These are phyloP conservation scores for Skeletonema menzelii DNA, from an alignment of 108 stramenopile species.

Conservation along the genomic window DNA sequence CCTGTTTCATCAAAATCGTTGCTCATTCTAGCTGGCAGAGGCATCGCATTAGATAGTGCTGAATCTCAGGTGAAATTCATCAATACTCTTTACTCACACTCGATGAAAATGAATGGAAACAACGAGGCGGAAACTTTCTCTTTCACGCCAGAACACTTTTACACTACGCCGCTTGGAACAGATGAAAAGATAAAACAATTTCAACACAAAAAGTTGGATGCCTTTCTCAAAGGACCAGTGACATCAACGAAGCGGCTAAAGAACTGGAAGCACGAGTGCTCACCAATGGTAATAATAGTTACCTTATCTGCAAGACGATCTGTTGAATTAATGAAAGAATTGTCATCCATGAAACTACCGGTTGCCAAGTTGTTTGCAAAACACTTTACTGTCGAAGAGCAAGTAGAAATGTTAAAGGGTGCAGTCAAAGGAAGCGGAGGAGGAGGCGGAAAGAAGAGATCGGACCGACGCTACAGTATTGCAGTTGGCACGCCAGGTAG, in stretches of 20 bases:
- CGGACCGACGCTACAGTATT: constrained; percentile 47
- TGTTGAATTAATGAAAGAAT: constrained; percentile 71
- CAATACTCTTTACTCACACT: constrained; percentile 40
- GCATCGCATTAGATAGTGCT: constrained; percentile 32
- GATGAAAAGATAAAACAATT: constrained; percentile 13
- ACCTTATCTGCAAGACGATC: constrained; percentile 81
- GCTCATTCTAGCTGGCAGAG: constrained; percentile 52
- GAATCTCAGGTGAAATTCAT: constrained; percentile 38
- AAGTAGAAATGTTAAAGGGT: constrained; percentile 50
- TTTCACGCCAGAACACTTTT: constrained; percentile 24
- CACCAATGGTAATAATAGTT: constrained; percentile 68
- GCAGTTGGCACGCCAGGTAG: constrained; percentile 87
- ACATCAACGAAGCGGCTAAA: constrained; percentile 67
- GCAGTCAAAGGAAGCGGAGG: background rate
- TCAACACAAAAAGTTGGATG: constrained; percentile 19
- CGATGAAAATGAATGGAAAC: constrained; percentile 17
- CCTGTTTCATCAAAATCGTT: constrained; percentile 32
- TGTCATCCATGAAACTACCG: constrained; percentile 61
- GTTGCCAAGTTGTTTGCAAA: constrained; percentile 86
- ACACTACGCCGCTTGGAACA: background rate
- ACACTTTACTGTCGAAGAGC: constrained; percentile 68
- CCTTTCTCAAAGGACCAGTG: constrained; percentile 27
- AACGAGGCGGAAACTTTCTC: constrained; percentile 7
- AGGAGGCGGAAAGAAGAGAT: constrained; percentile 11
- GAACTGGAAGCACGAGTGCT: constrained; percentile 55